Base-by-base conservation (phyloP, 2,329 filamentous ascomycete genomes). In the Diaporthe aspalathi region DNA sequence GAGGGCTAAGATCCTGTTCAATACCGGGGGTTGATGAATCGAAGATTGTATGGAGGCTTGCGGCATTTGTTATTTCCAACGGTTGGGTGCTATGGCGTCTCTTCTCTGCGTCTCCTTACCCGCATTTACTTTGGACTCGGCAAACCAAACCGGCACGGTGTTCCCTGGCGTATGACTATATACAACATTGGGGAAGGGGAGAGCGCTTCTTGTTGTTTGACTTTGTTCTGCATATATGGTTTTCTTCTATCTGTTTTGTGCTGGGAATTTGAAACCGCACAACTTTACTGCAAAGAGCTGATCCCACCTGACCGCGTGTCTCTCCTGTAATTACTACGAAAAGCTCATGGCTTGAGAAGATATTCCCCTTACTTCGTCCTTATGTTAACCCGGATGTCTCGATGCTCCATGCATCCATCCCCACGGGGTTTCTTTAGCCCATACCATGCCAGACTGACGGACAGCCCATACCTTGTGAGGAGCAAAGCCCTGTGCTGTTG, bases 1-100 rank as follows among this genome's bases (percentile, higher is more conserved):
- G 94, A 97, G 81, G 93, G 93, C 50, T 96, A 75, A 85, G 40
- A 50, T 22, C 29, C 17, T 20, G 43, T 47, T 43, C 22, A 14
- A 65, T n/a, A 24, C 22, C 63, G 22, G 38, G 49, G n/a, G 56
- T 63, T 24, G 52, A 53, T 66, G 54, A 68, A 27, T 35, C 17
- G 14, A 70, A 70, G 68, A 62, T 38, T 54, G 52, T 62, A 29
- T 45, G 66, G 69, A 60, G 56, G 24, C 47, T 66, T 56, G 50
- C 62, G 67, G 72, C 70, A 73, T 57, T 69, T 65, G 50, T 65
- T 68, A 70, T 47, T 70, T 69, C 63, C 38, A 68, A 47, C 66
- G 71, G 60, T 73, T 49, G 38, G 60, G 54, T 53, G 54, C 35
- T 49, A 49, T 67, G 70, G 67, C 73, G 74, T 74, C 68, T 73